Conservation (phyloP, 2,329 filamentous ascomycete species). For the Exophiala oligosperma region DNA sequence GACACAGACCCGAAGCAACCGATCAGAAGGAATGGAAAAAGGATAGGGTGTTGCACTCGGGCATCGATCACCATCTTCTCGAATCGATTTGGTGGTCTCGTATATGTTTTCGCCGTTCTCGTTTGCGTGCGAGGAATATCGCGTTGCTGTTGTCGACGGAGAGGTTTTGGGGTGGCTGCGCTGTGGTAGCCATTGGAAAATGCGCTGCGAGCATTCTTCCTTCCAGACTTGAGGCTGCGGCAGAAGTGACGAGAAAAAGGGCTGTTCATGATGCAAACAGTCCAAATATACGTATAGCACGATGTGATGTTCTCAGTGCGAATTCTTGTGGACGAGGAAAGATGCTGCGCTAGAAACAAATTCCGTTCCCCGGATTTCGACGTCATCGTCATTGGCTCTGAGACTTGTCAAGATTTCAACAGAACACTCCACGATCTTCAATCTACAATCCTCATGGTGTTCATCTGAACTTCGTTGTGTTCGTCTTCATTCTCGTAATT, state of each 20-base stretch:
- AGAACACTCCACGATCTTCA: too few relatives aligned
- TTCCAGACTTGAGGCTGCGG: not conserved
- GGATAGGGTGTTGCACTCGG: slow-evolving; percentile 37
- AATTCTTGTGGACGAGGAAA: too few relatives aligned
- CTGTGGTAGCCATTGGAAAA: not conserved
- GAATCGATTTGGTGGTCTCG: slow-evolving; percentile 15
- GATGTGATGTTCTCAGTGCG: too few relatives aligned
- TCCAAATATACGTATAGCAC: too few relatives aligned
- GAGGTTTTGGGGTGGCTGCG: not conserved
- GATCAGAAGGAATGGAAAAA: slow-evolving; percentile 43
- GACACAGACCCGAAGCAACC: slow-evolving; percentile 37
- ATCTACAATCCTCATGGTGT: not conserved
- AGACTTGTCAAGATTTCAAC: too few relatives aligned
- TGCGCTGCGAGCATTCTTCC: not conserved
- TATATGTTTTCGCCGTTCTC: slow-evolving; percentile 19
- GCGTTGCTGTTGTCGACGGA: slow-evolving; percentile 43
- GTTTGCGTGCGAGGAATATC: slow-evolving; percentile 2
- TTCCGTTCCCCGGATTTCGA: too few relatives aligned
- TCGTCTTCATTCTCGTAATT: too few relatives aligned
- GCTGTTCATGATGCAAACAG: slow-evolving; percentile 7
- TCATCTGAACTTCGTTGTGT: too few relatives aligned
- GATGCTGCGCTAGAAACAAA: too few relatives aligned
- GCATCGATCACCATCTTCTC: slow-evolving; percentile 26
- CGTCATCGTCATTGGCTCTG: too few relatives aligned
- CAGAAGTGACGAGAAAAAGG: not conserved